Evolutionary conservation across 257 asterid species (phyloP).

Genomic region (Rubia yunnanensis): DNA sequence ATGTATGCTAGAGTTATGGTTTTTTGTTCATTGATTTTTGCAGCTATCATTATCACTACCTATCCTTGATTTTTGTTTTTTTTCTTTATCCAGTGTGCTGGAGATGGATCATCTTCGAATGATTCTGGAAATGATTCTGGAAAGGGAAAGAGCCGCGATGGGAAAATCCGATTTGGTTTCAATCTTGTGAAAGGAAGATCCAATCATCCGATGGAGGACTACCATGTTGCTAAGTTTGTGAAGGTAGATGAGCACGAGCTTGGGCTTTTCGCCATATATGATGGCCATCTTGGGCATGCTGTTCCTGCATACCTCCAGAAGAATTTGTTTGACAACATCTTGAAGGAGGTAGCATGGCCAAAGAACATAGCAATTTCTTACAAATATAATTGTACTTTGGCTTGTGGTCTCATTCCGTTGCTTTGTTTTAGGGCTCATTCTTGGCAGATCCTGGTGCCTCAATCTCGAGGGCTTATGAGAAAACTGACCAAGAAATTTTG

Average conservation of each 20-base stretch:
- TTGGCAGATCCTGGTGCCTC: conserved; percentile 28
- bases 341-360: conserved; percentile 26
- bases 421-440: conserved; percentile 25
- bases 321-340: conserved; percentile 29
- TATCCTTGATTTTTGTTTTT: not conserved
- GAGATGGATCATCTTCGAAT: conserved; percentile 28
- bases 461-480: conserved; percentile 32
- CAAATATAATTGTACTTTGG: not conserved
- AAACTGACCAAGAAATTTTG: conserved; percentile 31
- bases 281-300: conserved; percentile 35
- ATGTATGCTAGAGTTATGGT: not conserved
- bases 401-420: conserved; percentile 4
- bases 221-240: conserved; percentile 56
- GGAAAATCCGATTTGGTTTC: conserved; percentile 39
- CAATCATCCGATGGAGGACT: conserved; percentile 81
- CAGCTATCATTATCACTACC: not conserved
- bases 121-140: conserved; percentile 29
- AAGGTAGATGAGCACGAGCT: conserved; percentile 27
- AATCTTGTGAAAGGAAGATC: conserved; percentile 57
- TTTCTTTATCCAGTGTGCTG: conserved; percentile 18
- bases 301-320: conserved; percentile 39
- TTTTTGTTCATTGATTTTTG: not conserved
- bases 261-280: conserved; percentile 38
- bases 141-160: conserved; percentile 28
- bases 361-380: not conserved